A percentile compares a stretch with the other conserved stretches of the same genome.
phyloP scores from a whole-genome alignment of 495 filamentous ascomycete species.

The Penicillium salamii region DNA sequence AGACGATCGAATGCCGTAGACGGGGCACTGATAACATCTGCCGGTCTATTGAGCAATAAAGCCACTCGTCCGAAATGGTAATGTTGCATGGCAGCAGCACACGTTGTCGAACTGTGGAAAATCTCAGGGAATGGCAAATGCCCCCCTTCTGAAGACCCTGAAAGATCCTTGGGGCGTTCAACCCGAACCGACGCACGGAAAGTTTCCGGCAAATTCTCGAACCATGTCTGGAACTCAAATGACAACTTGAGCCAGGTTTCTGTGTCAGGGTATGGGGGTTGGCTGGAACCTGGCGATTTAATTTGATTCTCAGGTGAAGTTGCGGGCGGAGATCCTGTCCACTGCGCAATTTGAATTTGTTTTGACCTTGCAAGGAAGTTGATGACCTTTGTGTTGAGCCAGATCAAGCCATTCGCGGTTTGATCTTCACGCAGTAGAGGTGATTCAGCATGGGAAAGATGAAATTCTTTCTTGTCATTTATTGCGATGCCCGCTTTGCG shows the following conservation, averaged over 20 bases:
- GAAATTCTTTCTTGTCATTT: slow-evolving; percentile 26
- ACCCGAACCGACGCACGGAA: slow-evolving; percentile 39
- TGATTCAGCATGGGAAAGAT: not conserved
- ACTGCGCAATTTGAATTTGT: slow-evolving; percentile 35
- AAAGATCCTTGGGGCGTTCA: slow-evolving; percentile 33
- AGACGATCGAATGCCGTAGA: slow-evolving; percentile 42
- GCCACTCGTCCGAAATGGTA: slow-evolving; percentile 43
- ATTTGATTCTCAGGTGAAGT: slow-evolving; percentile 9
- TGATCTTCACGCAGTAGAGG: slow-evolving; percentile 29
- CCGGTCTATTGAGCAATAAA: slow-evolving; percentile 36
- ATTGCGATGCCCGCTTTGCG: slow-evolving; percentile 35
- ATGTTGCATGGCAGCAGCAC: slow-evolving; percentile 39
- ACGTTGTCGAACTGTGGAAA: slow-evolving; percentile 31
- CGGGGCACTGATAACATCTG: slow-evolving; percentile 31
- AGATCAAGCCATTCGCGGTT: slow-evolving; percentile 34
- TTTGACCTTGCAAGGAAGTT: slow-evolving; percentile 40
- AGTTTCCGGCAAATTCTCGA: slow-evolving; percentile 41
- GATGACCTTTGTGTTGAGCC: slow-evolving; percentile 37
- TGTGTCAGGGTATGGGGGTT: slow-evolving; percentile 20
- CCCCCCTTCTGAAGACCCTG: slow-evolving; percentile 16
- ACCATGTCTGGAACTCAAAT: slow-evolving; percentile 41
- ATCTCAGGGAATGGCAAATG: slow-evolving; percentile 40
- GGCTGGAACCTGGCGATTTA: not conserved
- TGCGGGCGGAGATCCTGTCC: slow-evolving; percentile 24
- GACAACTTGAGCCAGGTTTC: slow-evolving; percentile 37